Evolutionary conservation across 2,329 filamentous ascomycete species (phyloP).

Genomic region (Talaromyces sp.): DNA sequence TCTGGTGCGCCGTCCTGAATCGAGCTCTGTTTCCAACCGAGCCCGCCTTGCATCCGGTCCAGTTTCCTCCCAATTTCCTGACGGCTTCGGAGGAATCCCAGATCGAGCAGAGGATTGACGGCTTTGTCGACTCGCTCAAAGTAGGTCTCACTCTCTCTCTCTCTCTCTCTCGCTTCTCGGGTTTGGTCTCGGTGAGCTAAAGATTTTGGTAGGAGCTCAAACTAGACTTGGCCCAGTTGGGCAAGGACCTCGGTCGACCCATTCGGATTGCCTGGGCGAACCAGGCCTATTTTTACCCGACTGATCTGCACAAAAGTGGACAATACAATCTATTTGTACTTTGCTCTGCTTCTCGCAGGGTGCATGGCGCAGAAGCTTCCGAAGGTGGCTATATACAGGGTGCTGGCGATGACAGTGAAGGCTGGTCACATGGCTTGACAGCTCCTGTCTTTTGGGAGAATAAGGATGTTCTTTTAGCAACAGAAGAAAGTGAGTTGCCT

Average conservation of each 20-base stretch:
- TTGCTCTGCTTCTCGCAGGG: constrained; percentile 75
- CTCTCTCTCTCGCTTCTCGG: background rate
- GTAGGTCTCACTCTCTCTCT: constrained; percentile 19
- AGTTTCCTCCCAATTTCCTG: constrained; percentile 68
- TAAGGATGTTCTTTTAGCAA: constrained; percentile 54
- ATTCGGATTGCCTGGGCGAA: constrained; percentile 78
- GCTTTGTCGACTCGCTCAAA: constrained; percentile 49
- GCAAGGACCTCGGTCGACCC: constrained; percentile 61
- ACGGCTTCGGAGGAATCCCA: constrained; percentile 73
- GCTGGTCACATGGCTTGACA: constrained; percentile 80
- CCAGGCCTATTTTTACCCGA: constrained; percentile 54
- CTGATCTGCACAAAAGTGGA: constrained; percentile 41
- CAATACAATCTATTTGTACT: constrained; percentile 71
- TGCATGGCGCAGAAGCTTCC: constrained; percentile 63
- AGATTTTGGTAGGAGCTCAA: constrained; percentile 51
- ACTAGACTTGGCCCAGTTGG: constrained; percentile 54
- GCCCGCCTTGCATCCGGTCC: constrained; percentile 50
- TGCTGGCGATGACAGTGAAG: constrained; percentile 90
- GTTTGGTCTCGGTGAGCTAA: background rate
- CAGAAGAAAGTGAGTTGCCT: constrained; percentile 62
- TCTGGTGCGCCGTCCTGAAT: constrained; percentile 90
- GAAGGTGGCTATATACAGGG: constrained; percentile 85
- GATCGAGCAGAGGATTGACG: constrained; percentile 61
- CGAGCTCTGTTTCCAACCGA: constrained; percentile 64
- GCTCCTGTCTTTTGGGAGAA: constrained; percentile 76